Base-by-base conservation (phyloP, 192 early-diverging fungal species). In the Entomortierella chlamydospora region DNA sequence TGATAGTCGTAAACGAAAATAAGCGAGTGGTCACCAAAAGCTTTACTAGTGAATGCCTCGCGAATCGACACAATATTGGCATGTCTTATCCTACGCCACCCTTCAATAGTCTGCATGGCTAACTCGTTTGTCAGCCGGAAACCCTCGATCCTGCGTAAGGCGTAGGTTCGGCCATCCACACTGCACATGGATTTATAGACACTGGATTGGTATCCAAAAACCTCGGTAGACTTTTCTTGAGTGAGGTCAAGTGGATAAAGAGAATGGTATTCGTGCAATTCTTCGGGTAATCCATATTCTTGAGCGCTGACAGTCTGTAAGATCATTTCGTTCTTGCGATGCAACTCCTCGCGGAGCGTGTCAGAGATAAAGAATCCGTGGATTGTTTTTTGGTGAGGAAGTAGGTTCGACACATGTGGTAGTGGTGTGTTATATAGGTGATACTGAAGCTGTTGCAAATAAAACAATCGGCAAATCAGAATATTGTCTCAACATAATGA, bases 11-110 rank as follows among this genome's bases (percentile, higher is more conserved):
- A 97, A 7, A 98, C 96, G 71, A 99, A 88, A 12, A 98, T 90
- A n/a, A 99, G 86, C n/a, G 98, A 96, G 53, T 92, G 88, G 73
- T 99, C 97, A 18, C 95, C 96, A 90, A 99, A 99, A 2, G 94
- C 94, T 47, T 91, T 93, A 8, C 96, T 99, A 1, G 97, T 96
- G 71, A 99, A 99, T 26, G 93, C 98, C 82, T 99, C 97, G 18
- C 93, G 87, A 26, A 99, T 86, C 30, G 91, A 94, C 9, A 95
- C 94, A 56, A 99, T 84, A 61, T 91, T 93, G 13, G 95, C 87
- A 72, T 95, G 94, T 42, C 90, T 84, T 20, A 99, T 88, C 52
- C 88, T 68, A 49, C 90, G 85, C 98, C 98, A 99, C 33, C 57
- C 85, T 52, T 99, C 97, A 25, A 98, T 87, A 6, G 86, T 90